Percentiles rank a stretch among this genome's conserved stretches.
Evolutionary conservation across 2,329 filamentous ascomycete species (phyloP).

Genomic region (Fonsecaea pugnacius): DNA sequence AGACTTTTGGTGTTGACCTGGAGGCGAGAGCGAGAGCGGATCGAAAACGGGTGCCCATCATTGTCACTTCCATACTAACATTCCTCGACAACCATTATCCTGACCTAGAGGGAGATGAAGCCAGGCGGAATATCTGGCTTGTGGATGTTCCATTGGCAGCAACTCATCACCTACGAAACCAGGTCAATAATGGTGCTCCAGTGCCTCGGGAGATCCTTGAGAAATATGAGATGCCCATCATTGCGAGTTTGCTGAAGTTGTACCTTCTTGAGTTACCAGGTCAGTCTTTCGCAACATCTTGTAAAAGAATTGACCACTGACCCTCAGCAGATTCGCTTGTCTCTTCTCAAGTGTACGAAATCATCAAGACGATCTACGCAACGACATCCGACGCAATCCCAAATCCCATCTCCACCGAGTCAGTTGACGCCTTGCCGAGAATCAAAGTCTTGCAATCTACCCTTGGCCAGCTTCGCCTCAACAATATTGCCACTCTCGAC

Average conservation of each 20-base stretch:
- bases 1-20: slow-evolving; percentile 97
- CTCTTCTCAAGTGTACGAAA: slow-evolving; percentile 97
- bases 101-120: slow-evolving; percentile 94
- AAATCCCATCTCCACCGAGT: slow-evolving; percentile 54
- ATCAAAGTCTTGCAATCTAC: slow-evolving; percentile 94
- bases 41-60: slow-evolving; percentile 89
- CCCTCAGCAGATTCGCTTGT: slow-evolving; percentile 82
- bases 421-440: slow-evolving; percentile 51
- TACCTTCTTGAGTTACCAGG: slow-evolving; percentile 94
- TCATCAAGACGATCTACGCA: slow-evolving; percentile 94
- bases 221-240: slow-evolving; percentile 90
- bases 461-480: slow-evolving; percentile 87
- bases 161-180: slow-evolving; percentile 80
- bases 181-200: slow-evolving; percentile 83
- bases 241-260: slow-evolving; percentile 88
- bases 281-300: slow-evolving; percentile 53
- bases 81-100: slow-evolving; percentile 97
- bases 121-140: slow-evolving; percentile 89
- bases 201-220: slow-evolving; percentile 76
- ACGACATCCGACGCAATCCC: slow-evolving; percentile 79
- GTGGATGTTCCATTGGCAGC: slow-evolving; percentile 84
- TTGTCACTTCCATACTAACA: slow-evolving; percentile 90
- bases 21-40: slow-evolving; percentile 91
- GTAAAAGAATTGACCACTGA: slow-evolving; percentile 1
- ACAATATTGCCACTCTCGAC: slow-evolving; percentile 98